phyloP scores from a whole-genome alignment of 2,329 filamentous ascomycete genomes.

The Gaeumannomyces sp. region DNA sequence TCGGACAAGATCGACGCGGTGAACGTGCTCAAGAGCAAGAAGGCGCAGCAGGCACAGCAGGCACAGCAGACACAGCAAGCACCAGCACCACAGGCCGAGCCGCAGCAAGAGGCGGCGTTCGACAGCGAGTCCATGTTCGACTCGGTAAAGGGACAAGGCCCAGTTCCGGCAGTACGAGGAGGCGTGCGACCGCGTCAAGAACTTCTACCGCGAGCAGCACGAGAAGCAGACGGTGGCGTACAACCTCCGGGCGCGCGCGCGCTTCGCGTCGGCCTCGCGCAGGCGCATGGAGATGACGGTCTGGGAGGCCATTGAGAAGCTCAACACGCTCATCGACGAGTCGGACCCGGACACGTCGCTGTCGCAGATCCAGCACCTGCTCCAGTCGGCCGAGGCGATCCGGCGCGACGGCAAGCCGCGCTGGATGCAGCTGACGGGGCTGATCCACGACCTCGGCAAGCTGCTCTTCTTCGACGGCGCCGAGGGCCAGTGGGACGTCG shows the following conservation, averaged over 20 bases:
- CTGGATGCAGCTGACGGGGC: constrained; percentile 74
- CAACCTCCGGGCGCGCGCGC: constrained; percentile 73
- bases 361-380: constrained; percentile 81
- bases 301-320: constrained; percentile 89
- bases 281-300: constrained; percentile 67
- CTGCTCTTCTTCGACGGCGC: constrained; percentile 75
- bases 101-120: constrained; percentile 12
- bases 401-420: constrained; percentile 75
- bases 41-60: constrained; percentile 2
- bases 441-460: constrained; percentile 77
- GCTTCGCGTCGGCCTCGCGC: constrained; percentile 60
- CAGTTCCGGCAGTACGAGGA: constrained; percentile 65
- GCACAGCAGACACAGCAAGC: neutral
- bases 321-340: constrained; percentile 86
- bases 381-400: constrained; percentile 86
- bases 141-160: constrained; percentile 26
- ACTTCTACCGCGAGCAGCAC: constrained; percentile 73
- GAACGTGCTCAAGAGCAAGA: constrained; percentile 25
- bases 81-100: neutral
- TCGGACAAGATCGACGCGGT: constrained; percentile 29
- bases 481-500: constrained; percentile 89
- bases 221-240: constrained; percentile 72
- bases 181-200: constrained; percentile 77
- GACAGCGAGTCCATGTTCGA: constrained; percentile 23
- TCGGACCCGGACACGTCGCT: constrained; percentile 85